Evolutionary conservation across 176 grass and related monocot species (phyloP), one percentile per base, ranked within the genome.

Genomic region (Triticum urartu): DNA sequence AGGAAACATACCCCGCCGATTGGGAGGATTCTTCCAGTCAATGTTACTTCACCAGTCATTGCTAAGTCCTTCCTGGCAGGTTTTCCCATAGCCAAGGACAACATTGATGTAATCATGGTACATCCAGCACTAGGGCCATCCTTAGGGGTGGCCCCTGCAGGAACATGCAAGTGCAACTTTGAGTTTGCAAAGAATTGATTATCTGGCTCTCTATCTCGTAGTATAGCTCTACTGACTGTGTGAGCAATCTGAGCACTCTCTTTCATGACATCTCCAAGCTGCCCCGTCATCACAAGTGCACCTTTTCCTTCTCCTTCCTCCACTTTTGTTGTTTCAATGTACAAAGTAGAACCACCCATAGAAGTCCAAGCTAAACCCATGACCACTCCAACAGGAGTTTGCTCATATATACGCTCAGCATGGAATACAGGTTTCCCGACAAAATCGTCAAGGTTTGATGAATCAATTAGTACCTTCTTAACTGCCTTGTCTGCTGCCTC

Each of bases 281-380:
- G 97, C 40, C 97, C 97, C 0, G 97, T 99, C 83, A 99, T 61
- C 39, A 92, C 60, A 80, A 99, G 93, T 56, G 90, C 90, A 50
- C 97, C 92, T 89, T 96, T 99, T 58, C 88, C 93, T 77, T 96
- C 97, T 81, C 90, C 92, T 85, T 93, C 90, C 75, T 96, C 97
- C 17, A 99, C 87, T 77, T 93, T 79, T 36, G 87, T 78, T 26
- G 97, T 96, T 87, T 96, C 97, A 7, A 99, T 91, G 63, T 94
- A 96, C 34, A 96, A 56, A 47, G 94, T 96, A 64, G 97, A 96
- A 79, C 97, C 94, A 68, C 94, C 94, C 90, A 99, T 88, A 32
- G 94, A 79, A 84, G 97, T 99, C 97, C 97, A 99, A 75, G 97
- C 97, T 77, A 99, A 86, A 75, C 97, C 97, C 92, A 99, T 98